Percentiles rank a stretch among this genome's conserved stretches.
Evolutionary conservation across 2,329 filamentous ascomycete genomes (phyloP).

Genomic region (Monilinia fructigena): DNA sequence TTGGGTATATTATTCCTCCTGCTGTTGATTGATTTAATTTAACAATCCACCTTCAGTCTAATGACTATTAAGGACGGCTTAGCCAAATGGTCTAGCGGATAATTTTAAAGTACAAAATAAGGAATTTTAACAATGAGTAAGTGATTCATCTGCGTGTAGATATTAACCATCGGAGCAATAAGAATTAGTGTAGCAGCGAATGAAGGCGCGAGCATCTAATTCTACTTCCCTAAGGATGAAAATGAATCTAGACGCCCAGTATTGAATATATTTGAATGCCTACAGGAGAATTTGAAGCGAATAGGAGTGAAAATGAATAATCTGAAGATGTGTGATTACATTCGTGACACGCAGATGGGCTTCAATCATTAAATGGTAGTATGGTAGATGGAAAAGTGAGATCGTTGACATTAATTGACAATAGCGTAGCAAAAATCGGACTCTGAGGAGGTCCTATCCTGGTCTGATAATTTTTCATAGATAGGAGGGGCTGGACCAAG

Average conservation of each 20-base stretch:
- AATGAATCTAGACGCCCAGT: neutral
- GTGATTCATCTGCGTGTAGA: neutral
- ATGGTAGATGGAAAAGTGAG: neutral
- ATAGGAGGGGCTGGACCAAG: neutral
- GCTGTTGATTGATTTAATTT: no score
- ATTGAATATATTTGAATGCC: neutral
- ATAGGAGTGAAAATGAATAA: neutral
- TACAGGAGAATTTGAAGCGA: neutral
- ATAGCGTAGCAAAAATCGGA: neutral
- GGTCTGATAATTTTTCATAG: neutral
- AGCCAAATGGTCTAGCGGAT: no score
- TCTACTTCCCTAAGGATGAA: neutral
- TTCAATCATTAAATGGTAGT: neutral
- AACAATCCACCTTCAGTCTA: no score
- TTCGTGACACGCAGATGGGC: neutral
- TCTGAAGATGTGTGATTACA: neutral
- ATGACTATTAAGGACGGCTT: no score
- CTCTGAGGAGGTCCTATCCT: neutral
- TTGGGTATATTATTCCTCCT: neutral
- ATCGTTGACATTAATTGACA: constrained; percentile 9
- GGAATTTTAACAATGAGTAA: no score
- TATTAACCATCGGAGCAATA: neutral
- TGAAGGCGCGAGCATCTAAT: neutral
- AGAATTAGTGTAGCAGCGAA: neutral
- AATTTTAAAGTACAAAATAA: no score